Base-by-base conservation (phyloP, 768 basidiomycete genomes). In the Leccinum broughii region DNA sequence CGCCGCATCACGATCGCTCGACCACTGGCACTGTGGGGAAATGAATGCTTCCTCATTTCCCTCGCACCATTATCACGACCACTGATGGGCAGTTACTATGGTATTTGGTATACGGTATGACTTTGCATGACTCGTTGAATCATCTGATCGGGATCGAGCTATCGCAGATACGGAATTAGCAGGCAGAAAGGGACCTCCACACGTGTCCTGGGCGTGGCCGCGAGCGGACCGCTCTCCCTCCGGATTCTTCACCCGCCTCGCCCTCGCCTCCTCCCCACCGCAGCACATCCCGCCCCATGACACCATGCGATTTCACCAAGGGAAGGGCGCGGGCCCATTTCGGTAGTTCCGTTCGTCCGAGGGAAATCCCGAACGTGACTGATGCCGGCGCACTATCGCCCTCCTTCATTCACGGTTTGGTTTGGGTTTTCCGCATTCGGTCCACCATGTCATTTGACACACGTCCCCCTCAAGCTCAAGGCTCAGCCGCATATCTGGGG, bases 21-120 rank as follows among this genome's bases (percentile, higher is more conserved):
- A 46, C 22, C n/a, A 34, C 26, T 10, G 9, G 30, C 30, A 30
- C 14, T 54, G 60, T 24, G 64, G 56, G 65, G 51, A 32, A 22
- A 20, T 20, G n/a, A 46, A 58, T 22, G 55, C 66, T 67, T 67
- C 66, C 46, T 26, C 63, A 58, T 68, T 65, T 58, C 68, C 56
- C 56, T 57, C 51, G n/a, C 41, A 20, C 20, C 11, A 66, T 64
- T 20, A 54, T 34, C 46, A 30, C 37, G 26, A 22, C 44, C 41
- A 59, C 39, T 35, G 34, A 22, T 64, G 53, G 44, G 28, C 8
- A 46, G 48, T 15, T 4, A 46, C 61, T 11, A 44, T 54, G 49
- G 59, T 35, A 56, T 50, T 52, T 41, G 41, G n/a, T 9, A n/a
- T n/a, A 35, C 34, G n/a, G 41, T 44, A 44, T 44, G 41, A 41